These are phyloP conservation scores for Pseudognaphalium luteoalbum DNA, from an alignment of 129 eudicot genomes.

Conservation along the genomic window DNA sequence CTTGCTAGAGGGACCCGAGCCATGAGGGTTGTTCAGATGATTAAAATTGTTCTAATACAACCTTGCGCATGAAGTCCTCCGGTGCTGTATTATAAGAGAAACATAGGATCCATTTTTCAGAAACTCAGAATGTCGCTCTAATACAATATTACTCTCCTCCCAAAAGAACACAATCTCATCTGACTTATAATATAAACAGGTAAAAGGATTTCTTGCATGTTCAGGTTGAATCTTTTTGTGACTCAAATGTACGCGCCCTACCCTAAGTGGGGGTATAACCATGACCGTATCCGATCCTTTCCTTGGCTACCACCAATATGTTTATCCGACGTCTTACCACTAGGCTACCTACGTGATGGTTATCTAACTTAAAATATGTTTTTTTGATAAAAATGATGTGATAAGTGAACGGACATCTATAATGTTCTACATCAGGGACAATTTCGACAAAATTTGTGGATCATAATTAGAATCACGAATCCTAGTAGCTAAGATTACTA, in stretches of 20 bases:
- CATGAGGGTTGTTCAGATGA: conserved; percentile 9
- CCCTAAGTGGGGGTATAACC: too few relatives aligned
- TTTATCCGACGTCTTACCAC: too few relatives aligned
- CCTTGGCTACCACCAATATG: too few relatives aligned
- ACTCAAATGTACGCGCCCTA: too few relatives aligned
- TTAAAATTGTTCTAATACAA: conserved; percentile 63
- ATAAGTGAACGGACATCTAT: not conserved
- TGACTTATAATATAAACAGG: too few relatives aligned
- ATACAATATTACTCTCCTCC: not conserved
- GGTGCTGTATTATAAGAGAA: conserved; percentile 56
- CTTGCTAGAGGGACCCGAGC: conserved; percentile 5
- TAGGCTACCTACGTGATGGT: too few relatives aligned
- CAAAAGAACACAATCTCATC: too few relatives aligned
- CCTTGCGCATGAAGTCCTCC: conserved; percentile 84
- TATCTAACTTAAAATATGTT: not conserved
- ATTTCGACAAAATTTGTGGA: not conserved
- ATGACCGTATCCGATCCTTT: too few relatives aligned
- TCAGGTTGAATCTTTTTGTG: too few relatives aligned
- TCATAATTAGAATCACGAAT: not conserved
- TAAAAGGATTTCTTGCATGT: too few relatives aligned
- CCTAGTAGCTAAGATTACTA: not conserved
- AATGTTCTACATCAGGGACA: not conserved
- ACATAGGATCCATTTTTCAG: not conserved
- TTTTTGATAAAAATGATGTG: not conserved
- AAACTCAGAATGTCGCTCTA: not conserved